Conservation (phyloP, 2,329 filamentous ascomycete genomes). For the Ilyonectria destructans region DNA sequence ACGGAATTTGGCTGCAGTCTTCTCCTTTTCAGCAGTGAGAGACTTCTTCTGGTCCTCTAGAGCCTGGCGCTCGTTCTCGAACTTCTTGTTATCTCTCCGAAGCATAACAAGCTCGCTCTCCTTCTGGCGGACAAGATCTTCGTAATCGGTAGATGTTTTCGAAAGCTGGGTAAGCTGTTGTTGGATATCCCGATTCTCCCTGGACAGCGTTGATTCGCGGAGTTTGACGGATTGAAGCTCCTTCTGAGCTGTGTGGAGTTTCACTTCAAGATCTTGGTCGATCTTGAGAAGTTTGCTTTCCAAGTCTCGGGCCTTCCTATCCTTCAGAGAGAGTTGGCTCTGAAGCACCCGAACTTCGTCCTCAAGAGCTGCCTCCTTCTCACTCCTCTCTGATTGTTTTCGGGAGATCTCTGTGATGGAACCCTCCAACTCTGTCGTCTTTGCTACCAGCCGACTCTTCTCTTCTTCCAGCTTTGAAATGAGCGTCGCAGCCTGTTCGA, state of each 20-base stretch:
- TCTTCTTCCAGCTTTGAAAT: constrained; percentile 90
- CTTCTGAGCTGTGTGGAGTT: constrained; percentile 83
- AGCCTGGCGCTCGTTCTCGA: constrained; percentile 83
- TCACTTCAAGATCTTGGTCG: constrained; percentile 91
- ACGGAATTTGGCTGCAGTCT: constrained; percentile 81
- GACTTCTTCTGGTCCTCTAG: constrained; percentile 85
- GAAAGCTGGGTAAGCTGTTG: constrained; percentile 90
- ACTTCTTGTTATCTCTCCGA: constrained; percentile 86
- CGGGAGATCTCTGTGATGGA: constrained; percentile 81
- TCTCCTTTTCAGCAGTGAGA: constrained; percentile 84
- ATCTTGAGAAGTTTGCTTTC: constrained; percentile 87
- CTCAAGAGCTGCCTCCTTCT: constrained; percentile 82
- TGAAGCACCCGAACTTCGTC: constrained; percentile 93
- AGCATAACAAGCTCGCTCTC: constrained; percentile 93
- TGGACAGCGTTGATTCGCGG: constrained; percentile 82
- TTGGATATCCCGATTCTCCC: constrained; percentile 87
- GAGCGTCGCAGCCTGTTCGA: constrained; percentile 92
- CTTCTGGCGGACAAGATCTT: constrained; percentile 93
- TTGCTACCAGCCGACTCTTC: constrained; percentile 81
- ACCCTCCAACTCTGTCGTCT: constrained; percentile 78
- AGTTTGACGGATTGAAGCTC: constrained; percentile 83
- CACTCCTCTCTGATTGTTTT: constrained; percentile 80
- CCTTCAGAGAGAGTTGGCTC: constrained; percentile 90
- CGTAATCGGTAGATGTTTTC: constrained; percentile 93
- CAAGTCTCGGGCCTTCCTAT: constrained; percentile 90